Base-by-base conservation (phyloP, 2,329 filamentous ascomycete species). In the Aspergillus ibericus region DNA sequence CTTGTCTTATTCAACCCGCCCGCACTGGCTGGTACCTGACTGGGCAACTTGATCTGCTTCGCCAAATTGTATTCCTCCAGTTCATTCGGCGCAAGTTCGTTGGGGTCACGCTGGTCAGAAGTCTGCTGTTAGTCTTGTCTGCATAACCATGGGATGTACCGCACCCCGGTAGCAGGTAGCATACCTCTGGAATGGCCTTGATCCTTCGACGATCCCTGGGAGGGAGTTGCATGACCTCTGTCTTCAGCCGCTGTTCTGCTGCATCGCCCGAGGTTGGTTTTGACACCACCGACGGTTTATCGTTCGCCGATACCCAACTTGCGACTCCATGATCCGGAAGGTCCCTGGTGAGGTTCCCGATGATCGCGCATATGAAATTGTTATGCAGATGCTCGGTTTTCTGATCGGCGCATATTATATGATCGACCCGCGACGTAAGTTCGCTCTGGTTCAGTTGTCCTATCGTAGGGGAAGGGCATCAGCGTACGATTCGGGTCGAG, bases 1-100 rank as follows among this genome's bases (percentile, higher is more conserved):
- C 89, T 86, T 35, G 83, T 96, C 81, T 93, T 92, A 65, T 91
- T 92, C 47, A 93, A 82, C 18, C 89, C 89, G 27, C 86, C 88
- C 22, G 88, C 88, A 69, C 86, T 87, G 27, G 87, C 82, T 25
- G 88, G 87, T 8, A 86, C 83, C 57, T 91, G 85, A 29, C 88
- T 83, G 27, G 82, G 80, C 46, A 82, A 70, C 66, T 81, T 82
- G 55, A 81, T 80, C 57, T 78, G 76, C 58, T 78, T 78, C 9
- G 78, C 78, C 25, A 73, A 66, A 42, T 80, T 74, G 52, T 78
- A 80, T 65, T 79, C 72, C 59, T 79, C 77, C 50, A 78, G 64
- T 56, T 75, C 72, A 56, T 68, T 75, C 12, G 64, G 69, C 22
- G 59, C 50, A 9, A 60, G 51, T 51, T 75, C 72, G 29, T 69